Conservation (phyloP, 1,284 basidiomycete species). For the Ustilago tritici region DNA sequence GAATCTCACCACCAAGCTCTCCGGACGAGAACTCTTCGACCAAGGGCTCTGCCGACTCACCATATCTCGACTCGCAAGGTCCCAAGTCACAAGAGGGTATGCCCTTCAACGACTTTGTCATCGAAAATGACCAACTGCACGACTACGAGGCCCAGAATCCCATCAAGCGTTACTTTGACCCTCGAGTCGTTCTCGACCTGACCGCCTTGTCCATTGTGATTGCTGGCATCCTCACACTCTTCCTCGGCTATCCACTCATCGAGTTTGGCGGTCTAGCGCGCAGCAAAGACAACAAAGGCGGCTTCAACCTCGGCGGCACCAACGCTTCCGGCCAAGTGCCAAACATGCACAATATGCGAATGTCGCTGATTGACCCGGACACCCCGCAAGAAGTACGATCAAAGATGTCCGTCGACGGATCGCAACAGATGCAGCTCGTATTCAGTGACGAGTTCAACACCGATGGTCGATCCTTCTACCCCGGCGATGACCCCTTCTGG, state of each 20-base stretch:
- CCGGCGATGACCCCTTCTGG: conserved; percentile 77
- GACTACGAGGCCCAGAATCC: conserved; percentile 41
- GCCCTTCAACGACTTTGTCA: conserved; percentile 52
- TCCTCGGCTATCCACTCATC: conserved; percentile 83
- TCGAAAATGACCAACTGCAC: conserved; percentile 52
- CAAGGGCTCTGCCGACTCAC: conserved; percentile 27
- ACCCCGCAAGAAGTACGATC: conserved; percentile 64
- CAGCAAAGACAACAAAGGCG: conserved; percentile 29
- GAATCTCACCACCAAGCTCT: conserved; percentile 22
- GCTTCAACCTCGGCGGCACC: conserved; percentile 56
- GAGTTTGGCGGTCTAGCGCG: conserved; percentile 14
- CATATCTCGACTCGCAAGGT: conserved; percentile 33
- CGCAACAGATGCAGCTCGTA: conserved; percentile 63
- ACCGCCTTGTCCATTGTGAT: conserved; percentile 71
- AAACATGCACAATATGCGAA: conserved; percentile 37
- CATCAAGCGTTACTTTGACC: conserved; percentile 30
- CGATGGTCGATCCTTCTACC: conserved; percentile 73
- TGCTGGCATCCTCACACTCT: conserved; percentile 75
- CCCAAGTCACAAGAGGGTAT: conserved; percentile 24
- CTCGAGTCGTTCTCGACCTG: conserved; percentile 36
- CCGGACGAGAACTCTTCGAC: conserved; percentile 20
- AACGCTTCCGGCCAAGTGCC: conserved; percentile 61
- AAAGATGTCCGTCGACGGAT: conserved; percentile 72
- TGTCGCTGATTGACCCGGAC: conserved; percentile 68
- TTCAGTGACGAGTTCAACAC: conserved; percentile 70